Conservation (phyloP, 2,329 filamentous ascomycete species). For the Penicillium sp. region DNA sequence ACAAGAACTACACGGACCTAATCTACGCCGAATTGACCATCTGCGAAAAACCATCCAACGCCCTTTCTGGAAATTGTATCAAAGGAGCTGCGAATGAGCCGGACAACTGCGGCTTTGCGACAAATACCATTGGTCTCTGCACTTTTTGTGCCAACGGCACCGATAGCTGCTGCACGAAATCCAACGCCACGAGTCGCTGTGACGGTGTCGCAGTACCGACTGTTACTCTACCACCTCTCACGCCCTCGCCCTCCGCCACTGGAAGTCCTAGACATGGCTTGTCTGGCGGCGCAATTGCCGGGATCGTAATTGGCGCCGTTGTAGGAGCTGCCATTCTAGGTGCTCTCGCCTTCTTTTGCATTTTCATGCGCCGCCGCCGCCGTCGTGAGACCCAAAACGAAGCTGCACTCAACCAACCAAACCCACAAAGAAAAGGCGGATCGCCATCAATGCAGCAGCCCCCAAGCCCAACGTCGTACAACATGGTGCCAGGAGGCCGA, state of each 20-base stretch:
- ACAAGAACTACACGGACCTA: constrained; percentile 66
- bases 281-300: constrained; percentile 85
- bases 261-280: constrained; percentile 52
- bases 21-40: constrained; percentile 91
- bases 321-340: constrained; percentile 69
- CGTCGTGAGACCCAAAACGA: constrained; percentile 60
- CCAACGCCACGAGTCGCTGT: constrained; percentile 73
- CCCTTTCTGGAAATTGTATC: constrained; percentile 74
- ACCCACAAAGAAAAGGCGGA: constrained; percentile 56
- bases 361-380: constrained; percentile 57
- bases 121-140: constrained; percentile 73
- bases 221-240: constrained; percentile 55
- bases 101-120: constrained; percentile 79
- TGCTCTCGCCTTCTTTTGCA: constrained; percentile 60
- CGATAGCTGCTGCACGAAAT: constrained; percentile 89
- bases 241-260: constrained; percentile 58
- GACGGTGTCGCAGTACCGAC: constrained; percentile 73
- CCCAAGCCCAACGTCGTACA: constrained; percentile 56
- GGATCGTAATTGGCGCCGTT: constrained; percentile 80
- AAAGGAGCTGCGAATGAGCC: constrained; percentile 76
- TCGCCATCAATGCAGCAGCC: constrained; percentile 46
- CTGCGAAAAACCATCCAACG: constrained; percentile 78
- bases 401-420: constrained; percentile 86
- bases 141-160: constrained; percentile 90
- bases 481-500: constrained; percentile 78